A percentile compares a stretch with the other conserved stretches of the same genome.
Conservation (phyloP, 345 rosid species). For the Sonneratia alba region DNA sequence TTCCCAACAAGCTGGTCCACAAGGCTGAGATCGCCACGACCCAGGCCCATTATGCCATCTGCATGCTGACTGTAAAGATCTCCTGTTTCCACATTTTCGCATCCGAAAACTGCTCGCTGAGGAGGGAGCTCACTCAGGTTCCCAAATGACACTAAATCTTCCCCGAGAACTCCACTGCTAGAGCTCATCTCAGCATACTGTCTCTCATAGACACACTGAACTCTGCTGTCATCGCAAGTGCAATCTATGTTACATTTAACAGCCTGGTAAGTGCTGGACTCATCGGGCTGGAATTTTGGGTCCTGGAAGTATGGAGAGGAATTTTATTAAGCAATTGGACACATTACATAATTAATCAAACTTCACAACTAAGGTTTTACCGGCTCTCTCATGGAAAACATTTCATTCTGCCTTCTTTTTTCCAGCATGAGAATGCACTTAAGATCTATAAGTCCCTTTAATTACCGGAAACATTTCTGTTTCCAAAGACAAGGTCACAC, state of each 20-base stretch:
- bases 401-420: not conserved
- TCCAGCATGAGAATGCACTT: not conserved
- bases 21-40: conserved; percentile 82
- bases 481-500: not conserved
- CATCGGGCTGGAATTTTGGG: conserved; percentile 70
- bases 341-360: not conserved
- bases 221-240: conserved; percentile 47
- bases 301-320: conserved; percentile 32
- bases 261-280: conserved; percentile 62
- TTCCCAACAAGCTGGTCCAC: conserved; percentile 86
- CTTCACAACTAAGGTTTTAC: not conserved
- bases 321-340: not conserved
- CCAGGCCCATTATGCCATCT: conserved; percentile 94
- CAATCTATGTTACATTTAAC: conserved; percentile 77
- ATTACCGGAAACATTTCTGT: not conserved
- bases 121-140: conserved; percentile 63
- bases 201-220: conserved; percentile 69
- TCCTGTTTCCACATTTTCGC: conserved; percentile 81
- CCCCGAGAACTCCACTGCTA: conserved; percentile 82
- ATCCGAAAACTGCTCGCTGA: conserved; percentile 80
- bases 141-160: conserved; percentile 76
- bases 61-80: conserved; percentile 87
- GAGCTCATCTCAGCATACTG: conserved; percentile 85
- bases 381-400: not conserved
- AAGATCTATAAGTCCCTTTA: not conserved